phyloP scores from a whole-genome alignment of 768 basidiomycete species.

The Xanthoconium stramineum region DNA sequence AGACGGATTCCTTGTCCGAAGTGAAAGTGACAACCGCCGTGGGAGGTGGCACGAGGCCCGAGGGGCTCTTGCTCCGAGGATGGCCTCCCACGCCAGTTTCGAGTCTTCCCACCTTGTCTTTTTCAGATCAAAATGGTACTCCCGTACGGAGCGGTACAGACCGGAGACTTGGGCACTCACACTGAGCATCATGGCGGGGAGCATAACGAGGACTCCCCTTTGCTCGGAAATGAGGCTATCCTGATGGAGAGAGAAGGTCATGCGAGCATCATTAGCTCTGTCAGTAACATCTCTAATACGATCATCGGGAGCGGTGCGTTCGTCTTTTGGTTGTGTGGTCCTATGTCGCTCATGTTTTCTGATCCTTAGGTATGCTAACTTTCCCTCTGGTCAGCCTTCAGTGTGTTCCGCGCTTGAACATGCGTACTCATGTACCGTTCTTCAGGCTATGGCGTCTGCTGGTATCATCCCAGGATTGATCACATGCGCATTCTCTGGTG shows the following conservation, averaged over 20 bases:
- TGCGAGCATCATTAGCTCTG: slow-evolving; percentile 63
- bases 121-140: slow-evolving; percentile 55
- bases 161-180: slow-evolving; percentile 27
- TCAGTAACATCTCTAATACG: slow-evolving; percentile 84
- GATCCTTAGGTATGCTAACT: slow-evolving; percentile 72
- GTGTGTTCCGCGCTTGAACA: not conserved
- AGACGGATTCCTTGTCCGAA: not conserved
- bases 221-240: slow-evolving; percentile 45
- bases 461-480: slow-evolving; percentile 89
- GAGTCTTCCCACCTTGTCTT: not conserved
- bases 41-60: not conserved
- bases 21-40: not conserved
- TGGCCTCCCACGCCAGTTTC: too few species aligned
- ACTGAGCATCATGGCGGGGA: slow-evolving; percentile 8
- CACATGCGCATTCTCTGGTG: slow-evolving; percentile 81
- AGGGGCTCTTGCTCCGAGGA: too few species aligned
- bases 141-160: slow-evolving; percentile 59
- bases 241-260: slow-evolving; percentile 51
- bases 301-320: slow-evolving; percentile 84
- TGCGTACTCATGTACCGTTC: not conserved
- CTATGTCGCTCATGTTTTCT: not conserved
- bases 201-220: slow-evolving; percentile 53
- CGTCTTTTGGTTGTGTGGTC: not conserved
- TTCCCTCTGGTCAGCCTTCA: slow-evolving; percentile 65
- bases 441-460: slow-evolving; percentile 82